Evolutionary conservation across 371 early-diverging fungal species (phyloP).

Genomic region (Massospora cicadina): DNA sequence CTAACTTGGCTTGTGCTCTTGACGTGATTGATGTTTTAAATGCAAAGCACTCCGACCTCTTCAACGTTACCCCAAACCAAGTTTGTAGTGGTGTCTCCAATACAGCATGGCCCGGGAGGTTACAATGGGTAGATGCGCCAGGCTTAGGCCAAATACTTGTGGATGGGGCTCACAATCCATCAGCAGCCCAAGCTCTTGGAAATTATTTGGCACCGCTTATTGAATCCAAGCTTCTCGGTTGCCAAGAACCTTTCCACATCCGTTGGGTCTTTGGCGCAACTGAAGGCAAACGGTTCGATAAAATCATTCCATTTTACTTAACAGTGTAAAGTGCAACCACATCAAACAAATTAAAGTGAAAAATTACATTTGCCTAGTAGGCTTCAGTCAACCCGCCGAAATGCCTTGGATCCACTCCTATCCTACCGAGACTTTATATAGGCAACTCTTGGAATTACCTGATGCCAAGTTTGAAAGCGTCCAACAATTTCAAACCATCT

Average conservation of each 20-base stretch:
- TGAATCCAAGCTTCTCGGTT: conserved; percentile 1
- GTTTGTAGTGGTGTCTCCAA: conserved; percentile 33
- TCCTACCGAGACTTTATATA: conserved; percentile 10
- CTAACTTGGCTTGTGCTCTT: conserved; percentile 58
- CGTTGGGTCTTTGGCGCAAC: conserved; percentile 69
- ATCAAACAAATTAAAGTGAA: neutral
- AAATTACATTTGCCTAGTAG: conserved; percentile 24
- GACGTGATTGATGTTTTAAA: conserved; percentile 36
- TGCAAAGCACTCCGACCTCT: conserved; percentile 9
- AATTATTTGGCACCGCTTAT: conserved; percentile 31
- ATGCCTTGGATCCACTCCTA: conserved; percentile 69
- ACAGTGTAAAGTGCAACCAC: conserved; percentile 27
- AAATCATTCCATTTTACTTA: conserved; percentile 33
- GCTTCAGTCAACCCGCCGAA: conserved; percentile 52
- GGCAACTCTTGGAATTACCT: neutral
- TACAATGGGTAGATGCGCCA: conserved; percentile 38
- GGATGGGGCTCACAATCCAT: conserved; percentile 82
- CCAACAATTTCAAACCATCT: neutral
- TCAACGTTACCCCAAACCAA: conserved; percentile 22
- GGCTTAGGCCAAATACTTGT: conserved; percentile 28
- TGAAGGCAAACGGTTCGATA: conserved; percentile 40
- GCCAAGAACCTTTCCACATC: conserved; percentile 16
- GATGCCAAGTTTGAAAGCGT: neutral
- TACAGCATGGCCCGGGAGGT: conserved; percentile 65
- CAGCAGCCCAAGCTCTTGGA: conserved; percentile 42